phyloP scores from a whole-genome alignment of 345 rosid species.

The Brassica rapa region DNA sequence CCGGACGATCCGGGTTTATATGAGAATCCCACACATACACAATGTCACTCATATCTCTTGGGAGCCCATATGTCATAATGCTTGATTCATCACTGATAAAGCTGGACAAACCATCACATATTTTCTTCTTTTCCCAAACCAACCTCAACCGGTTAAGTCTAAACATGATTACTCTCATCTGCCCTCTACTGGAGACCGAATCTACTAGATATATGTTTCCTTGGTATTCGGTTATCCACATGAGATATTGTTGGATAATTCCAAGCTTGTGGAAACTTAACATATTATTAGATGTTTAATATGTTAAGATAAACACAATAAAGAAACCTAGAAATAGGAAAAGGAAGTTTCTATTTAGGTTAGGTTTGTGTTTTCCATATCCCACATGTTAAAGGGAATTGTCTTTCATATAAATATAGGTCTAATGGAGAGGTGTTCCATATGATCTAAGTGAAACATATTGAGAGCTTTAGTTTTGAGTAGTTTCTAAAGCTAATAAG shows the following conservation, averaged over 20 bases:
- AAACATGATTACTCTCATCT: neutral
- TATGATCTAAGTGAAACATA: no score
- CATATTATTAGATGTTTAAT: no score
- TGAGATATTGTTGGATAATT: neutral
- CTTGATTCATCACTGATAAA: conserved; percentile 3
- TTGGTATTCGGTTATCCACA: neutral
- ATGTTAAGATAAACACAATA: no score
- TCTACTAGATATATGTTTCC: neutral
- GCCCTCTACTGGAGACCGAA: neutral
- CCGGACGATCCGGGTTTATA: neutral
- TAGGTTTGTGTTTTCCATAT: no score
- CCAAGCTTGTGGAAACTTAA: no score
- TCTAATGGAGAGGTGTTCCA: no score
- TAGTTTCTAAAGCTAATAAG: no score
- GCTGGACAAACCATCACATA: conserved; percentile 4
- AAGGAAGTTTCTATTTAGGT: no score
- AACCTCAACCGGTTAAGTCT: neutral
- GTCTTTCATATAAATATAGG: no score
- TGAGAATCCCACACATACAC: conserved; percentile 7
- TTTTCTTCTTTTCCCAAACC: neutral
- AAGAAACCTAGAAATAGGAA: no score
- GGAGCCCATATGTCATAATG: neutral
- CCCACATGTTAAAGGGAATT: no score
- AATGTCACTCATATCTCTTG: neutral
- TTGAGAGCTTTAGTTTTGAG: no score